Percentiles rank a stretch among this genome's conserved stretches.
Conservation (phyloP, 176 grass and related monocot species). For the Puccinellia tenuiflora region DNA sequence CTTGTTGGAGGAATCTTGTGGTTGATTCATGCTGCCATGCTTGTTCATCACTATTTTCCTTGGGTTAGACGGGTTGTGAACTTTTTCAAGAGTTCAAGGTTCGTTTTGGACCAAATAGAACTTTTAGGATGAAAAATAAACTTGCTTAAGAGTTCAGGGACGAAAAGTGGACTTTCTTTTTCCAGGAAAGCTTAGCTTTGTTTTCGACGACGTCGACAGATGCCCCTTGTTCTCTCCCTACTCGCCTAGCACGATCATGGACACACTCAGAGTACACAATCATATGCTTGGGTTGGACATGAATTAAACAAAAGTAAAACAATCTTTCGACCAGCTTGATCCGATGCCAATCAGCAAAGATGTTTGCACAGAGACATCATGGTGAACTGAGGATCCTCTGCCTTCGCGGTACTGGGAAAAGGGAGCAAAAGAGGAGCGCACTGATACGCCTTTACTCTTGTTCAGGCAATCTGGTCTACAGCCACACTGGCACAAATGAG, state of each 20-base stretch:
- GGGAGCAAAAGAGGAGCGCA: neutral
- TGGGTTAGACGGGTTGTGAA: no score
- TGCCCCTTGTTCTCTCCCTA: neutral
- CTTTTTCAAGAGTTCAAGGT: no score
- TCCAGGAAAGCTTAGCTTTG: neutral
- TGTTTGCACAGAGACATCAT: no score
- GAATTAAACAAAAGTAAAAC: neutral
- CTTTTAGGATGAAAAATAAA: no score
- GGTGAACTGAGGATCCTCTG: neutral
- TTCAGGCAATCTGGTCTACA: neutral
- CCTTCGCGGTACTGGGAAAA: neutral
- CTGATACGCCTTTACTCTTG: neutral
- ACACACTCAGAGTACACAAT: no score
- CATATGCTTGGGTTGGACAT: neutral
- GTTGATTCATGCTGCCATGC: no score
- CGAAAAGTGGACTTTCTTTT: neutral
- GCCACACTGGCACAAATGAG: no score
- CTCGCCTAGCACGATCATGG: neutral
- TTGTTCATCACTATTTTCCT: no score
- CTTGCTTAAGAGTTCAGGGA: no score
- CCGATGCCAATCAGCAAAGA: neutral
- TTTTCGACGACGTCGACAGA: neutral
- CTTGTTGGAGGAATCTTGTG: no score
- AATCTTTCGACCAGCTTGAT: neutral
- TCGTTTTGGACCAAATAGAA: no score